A percentile compares a stretch with the other conserved stretches of the same genome.
phyloP scores from a whole-genome alignment of 148 eudicot species.

The Nepenthes mirabilis region DNA sequence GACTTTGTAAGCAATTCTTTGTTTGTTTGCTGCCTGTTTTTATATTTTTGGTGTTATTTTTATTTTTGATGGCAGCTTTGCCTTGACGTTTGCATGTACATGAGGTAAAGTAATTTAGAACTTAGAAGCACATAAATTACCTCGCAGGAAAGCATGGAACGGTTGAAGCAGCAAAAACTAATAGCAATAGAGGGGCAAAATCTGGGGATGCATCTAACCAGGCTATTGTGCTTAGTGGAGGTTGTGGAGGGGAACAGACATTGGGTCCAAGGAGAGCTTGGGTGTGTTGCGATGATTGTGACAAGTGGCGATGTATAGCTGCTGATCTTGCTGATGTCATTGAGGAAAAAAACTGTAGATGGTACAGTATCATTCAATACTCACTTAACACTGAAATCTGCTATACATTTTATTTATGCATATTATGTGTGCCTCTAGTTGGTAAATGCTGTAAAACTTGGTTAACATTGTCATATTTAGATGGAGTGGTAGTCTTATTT shows the following conservation, averaged over 20 bases:
- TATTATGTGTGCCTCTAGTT: too few species aligned
- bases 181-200: conserved; percentile 13
- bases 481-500: too few species aligned
- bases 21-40: background rate
- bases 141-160: conserved; percentile 23
- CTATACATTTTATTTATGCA: background rate
- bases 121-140: background rate
- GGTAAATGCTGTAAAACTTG: too few species aligned
- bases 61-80: background rate
- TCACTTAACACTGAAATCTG: background rate
- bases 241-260: conserved; percentile 12
- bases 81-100: background rate
- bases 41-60: background rate
- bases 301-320: conserved; percentile 90
- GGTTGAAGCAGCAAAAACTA: conserved; percentile 19
- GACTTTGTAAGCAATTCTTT: background rate
- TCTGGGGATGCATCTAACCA: conserved; percentile 13
- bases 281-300: conserved; percentile 92
- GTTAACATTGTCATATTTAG: too few species aligned
- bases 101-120: background rate
- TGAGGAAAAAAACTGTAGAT: conserved; percentile 57
- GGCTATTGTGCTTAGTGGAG: conserved; percentile 17
- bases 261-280: conserved; percentile 53
- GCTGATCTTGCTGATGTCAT: conserved; percentile 80
- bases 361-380: conserved; percentile 33